Evolutionary conservation across 2,329 filamentous ascomycete species (phyloP), one percentile per base, ranked within the genome.

Genomic region (Herpotrichia juniperi): DNA sequence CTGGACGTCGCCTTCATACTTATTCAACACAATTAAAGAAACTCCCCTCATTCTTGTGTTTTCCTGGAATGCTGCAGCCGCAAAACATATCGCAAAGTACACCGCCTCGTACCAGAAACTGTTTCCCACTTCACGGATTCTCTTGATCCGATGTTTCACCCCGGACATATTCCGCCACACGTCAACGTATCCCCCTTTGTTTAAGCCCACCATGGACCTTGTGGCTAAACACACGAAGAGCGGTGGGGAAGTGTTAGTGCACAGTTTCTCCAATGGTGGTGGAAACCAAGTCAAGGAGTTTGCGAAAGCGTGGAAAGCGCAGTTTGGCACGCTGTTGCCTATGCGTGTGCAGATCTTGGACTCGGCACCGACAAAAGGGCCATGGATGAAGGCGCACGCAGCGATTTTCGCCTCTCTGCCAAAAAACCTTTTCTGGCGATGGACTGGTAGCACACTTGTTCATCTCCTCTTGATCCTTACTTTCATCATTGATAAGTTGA

Each of bases 31-130:
- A n/a, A 46, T 50, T 3, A 44, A 58, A 3, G 42, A 49, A 31
- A 26, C 53, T 2, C 64, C 66, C 0, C 58, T 74, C 2, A 61
- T 74, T 19, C 42, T 74, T 1, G 42, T 74, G 10, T 70, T 66
- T 46, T 50, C 68, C 2, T 74, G 72, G 72, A 72, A 71, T 47
- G 68, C 62, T 3, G 72, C 70, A 11, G 66, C 64, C 6, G 54
- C 64, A 44, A 70, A 69, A 26, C 68, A 74, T 52, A 72, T 74
- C 9, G 67, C 67, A 12, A 74, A 74, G 54, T 74, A 74, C 56
- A 72, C 66, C 8, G 42, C 59, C n/a, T 42, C 60, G 1, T 73
- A 74, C 57, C 61, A 61, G 21, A 53, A 51, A 12, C 61, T 70
- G 3, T 73, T 71, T 43, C 68, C 70, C 2, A 54, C 46, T 14